Evolutionary conservation across 768 basidiomycete genomes (phyloP).

Genomic region (Lactarius sp.): DNA sequence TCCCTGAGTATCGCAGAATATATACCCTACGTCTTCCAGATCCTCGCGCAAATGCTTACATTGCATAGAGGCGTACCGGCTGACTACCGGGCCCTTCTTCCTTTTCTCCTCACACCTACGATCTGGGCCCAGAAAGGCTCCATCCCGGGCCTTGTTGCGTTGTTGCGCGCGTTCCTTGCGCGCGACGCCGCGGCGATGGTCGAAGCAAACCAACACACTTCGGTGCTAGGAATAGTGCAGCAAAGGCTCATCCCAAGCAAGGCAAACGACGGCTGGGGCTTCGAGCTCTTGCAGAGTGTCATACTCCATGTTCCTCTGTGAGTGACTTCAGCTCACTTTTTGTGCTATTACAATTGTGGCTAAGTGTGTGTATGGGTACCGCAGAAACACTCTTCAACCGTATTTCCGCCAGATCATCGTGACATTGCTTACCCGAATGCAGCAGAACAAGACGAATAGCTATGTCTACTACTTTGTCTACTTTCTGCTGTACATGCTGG

Average conservation of each 20-base stretch:
- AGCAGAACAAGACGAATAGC: slow-evolving; percentile 83
- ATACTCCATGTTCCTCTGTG: slow-evolving; percentile 71
- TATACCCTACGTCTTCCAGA: slow-evolving; percentile 95
- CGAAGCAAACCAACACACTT: slow-evolving; percentile 62
- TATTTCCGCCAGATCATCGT: slow-evolving; percentile 74
- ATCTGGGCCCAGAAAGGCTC: slow-evolving; percentile 94
- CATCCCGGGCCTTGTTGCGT: slow-evolving; percentile 86
- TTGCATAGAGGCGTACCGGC: slow-evolving; percentile 67
- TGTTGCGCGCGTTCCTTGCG: slow-evolving; percentile 78
- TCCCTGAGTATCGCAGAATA: slow-evolving; percentile 58
- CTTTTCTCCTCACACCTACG: slow-evolving; percentile 76
- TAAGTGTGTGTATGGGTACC: neutral
- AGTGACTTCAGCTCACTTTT: slow-evolving; percentile 32
- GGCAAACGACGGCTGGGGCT: slow-evolving; percentile 84
- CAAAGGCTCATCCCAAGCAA: slow-evolving; percentile 87
- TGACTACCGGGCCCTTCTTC: slow-evolving; percentile 74
- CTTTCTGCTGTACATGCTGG: slow-evolving; percentile 73
- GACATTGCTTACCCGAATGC: slow-evolving; percentile 79
- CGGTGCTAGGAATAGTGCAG: slow-evolving; percentile 82
- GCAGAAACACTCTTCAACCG: slow-evolving; percentile 57
- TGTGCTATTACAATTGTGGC: neutral
- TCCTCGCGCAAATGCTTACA: slow-evolving; percentile 93
- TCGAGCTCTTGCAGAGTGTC: slow-evolving; percentile 80
- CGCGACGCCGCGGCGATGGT: slow-evolving; percentile 68
- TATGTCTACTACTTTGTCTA: slow-evolving; percentile 78